Conservation (phyloP, 1,284 basidiomycete genomes). For the Ganoderma boninense region DNA sequence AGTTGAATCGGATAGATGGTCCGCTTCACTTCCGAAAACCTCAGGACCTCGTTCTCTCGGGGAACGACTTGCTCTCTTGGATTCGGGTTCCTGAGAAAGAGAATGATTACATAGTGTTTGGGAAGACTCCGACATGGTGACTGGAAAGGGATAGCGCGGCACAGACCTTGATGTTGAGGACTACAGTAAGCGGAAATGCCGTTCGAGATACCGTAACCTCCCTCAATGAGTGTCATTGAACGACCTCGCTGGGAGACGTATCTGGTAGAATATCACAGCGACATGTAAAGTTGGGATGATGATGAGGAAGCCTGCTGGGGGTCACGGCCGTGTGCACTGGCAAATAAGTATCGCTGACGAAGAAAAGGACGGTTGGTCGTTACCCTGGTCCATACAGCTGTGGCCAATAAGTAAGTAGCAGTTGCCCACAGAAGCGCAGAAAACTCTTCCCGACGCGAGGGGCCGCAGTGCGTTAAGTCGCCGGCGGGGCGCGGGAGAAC, state of each 20-base stretch:
- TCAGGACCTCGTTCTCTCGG: conserved; percentile 30
- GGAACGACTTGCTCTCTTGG: not conserved
- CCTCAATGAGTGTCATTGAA: not conserved
- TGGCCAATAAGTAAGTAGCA: too few species aligned
- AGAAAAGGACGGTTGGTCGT: too few species aligned
- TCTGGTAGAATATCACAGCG: not conserved
- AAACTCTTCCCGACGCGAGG: too few species aligned
- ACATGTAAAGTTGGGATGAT: too few species aligned
- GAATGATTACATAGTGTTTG: not conserved
- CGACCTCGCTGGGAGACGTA: not conserved
- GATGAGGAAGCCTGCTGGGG: too few species aligned
- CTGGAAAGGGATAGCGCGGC: not conserved
- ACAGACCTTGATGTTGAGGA: not conserved
- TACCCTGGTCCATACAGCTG: too few species aligned
- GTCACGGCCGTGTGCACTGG: too few species aligned
- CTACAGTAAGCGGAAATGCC: not conserved
- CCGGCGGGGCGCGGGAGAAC: not conserved
- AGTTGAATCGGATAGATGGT: conserved; percentile 44
- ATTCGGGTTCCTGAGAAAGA: not conserved
- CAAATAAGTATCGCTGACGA: too few species aligned
- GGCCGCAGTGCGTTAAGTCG: not conserved
- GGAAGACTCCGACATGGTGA: not conserved
- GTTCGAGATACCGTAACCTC: not conserved
- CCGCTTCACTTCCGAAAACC: conserved; percentile 46
- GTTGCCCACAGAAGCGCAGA: too few species aligned